Evolutionary conservation across 148 eudicot genomes (phyloP), one percentile per base, ranked within the genome.

Genomic region (Vaccinium vitisidaea): DNA sequence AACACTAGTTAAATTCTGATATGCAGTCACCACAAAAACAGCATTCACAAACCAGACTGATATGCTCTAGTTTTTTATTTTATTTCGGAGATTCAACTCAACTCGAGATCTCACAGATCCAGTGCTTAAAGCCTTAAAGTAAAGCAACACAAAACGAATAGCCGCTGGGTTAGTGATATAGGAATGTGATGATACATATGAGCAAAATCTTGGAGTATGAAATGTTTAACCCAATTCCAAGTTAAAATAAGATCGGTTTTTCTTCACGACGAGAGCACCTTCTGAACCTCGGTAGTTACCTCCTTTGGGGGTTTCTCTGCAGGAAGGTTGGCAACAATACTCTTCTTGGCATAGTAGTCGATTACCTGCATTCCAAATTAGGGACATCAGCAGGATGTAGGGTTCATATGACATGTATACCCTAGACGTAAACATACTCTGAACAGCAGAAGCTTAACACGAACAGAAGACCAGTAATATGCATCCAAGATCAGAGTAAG

Each of bases 291-390:
- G 16, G 74, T 55, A n/a, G 88, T 87, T 52, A 91, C 93, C 65
- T 83, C 91, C 54, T 83, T 82, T 19, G 90, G 93, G 36, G 88
- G 83, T 80, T 89, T 91, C 87, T 96, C 98, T 0, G 98, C 98
- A 54, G 88, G 95, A 82, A 96, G 92, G 92, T 92, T 93, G 11
- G 94, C 87, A 76, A 94, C 92, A 8, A 90, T 88, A 39, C 85
- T 85, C 92, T 96, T 96, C 90, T 87, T 89, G 81, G 76, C 39
- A 84, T 96, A 96, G 87, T 94, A 94, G 83, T 91, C 91, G 58
- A 96, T 92, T n/a, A 91, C 91, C 91, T 89, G 91, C 81, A 82
- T 12, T 69, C 5, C 80, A 25, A 52, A 27, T 27, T 53, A 32
- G 56, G 50, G 49, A 19, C 49, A 55, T 23, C 18, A 13, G 30